These are phyloP conservation scores for Lachnellula arida DNA, from an alignment of 2,329 filamentous ascomycete genomes.

Conservation along the genomic window DNA sequence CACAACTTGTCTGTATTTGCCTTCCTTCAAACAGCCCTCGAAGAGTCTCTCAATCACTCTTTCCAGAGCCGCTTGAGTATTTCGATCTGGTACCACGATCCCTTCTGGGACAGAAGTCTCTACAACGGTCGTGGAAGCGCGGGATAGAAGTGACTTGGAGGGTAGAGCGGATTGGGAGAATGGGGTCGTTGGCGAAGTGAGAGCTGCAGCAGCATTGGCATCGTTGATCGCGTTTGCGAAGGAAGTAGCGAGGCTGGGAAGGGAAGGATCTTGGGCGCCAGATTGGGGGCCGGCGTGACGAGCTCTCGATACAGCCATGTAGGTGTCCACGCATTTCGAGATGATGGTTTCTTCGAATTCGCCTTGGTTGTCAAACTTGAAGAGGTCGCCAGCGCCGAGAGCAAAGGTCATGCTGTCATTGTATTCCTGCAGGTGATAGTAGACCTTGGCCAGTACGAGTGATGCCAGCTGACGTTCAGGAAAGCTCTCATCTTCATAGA, in stretches of 20 bases:
- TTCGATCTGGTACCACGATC: constrained; percentile 53
- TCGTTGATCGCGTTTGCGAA: constrained; percentile 66
- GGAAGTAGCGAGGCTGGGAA: constrained; percentile 63
- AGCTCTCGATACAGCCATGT: constrained; percentile 72
- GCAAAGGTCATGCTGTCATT: constrained; percentile 99
- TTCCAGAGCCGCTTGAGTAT: constrained; percentile 76
- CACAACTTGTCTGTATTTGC: constrained; percentile 90
- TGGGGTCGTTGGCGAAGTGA: constrained; percentile 86
- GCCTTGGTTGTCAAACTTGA: constrained; percentile 83
- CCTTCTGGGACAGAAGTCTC: constrained; percentile 41
- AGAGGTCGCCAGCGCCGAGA: constrained; percentile 87
- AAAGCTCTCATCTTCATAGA: constrained; percentile 95
- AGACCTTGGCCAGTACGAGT: constrained; percentile 93
- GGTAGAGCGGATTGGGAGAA: constrained; percentile 92
- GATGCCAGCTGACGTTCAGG: constrained; percentile 91
- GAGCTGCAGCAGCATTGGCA: constrained; percentile 51
- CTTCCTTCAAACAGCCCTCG: constrained; percentile 79
- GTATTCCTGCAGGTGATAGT: constrained; percentile 98
- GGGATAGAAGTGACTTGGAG: constrained; percentile 91
- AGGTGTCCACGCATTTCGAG: constrained; percentile 96
- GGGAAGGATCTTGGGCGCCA: constrained; percentile 46
- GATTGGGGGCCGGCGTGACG: constrained; percentile 48
- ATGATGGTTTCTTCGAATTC: constrained; percentile 99
- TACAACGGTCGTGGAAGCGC: constrained; percentile 63
- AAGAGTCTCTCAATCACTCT: constrained; percentile 84